Base-by-base conservation (phyloP, 768 basidiomycete species). In the Russula abietina region DNA sequence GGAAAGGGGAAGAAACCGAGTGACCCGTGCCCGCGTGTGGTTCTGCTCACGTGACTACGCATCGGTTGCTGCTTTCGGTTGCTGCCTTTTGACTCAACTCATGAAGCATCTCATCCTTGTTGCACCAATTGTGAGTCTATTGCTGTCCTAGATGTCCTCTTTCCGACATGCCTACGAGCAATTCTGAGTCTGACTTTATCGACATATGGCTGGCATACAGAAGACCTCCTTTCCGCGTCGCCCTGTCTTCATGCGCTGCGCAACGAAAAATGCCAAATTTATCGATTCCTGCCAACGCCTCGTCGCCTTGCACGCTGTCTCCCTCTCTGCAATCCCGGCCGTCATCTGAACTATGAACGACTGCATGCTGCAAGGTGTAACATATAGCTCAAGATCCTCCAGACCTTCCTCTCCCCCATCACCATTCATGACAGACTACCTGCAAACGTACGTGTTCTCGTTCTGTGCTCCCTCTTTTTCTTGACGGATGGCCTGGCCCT, bases 281-380 rank as follows among this genome's bases (percentile, higher is more conserved):
- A 88, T 97, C 49, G 89, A 92, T 45, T 93, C 93, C 0, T 80
- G 97, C 22, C 94, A 97, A 72, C 84, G 95, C 48, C 80, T 98
- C 64, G 93, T 97, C 60, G 80, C 88, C 5, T 81, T 94, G 61
- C 88, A 87, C 73, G 91, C 90, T 22, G 91, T 96, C 2, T 89
- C 88, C 0, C 84, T 88, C 72, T 85, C 83, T 2, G 84, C 86
- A 0, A 87, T 96, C 0, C 85, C 91, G 1, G 73, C 83, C 39
- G 90, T 98, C 56, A 81, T 98, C 68, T 82, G 75, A 50, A 95
- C 89, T 0, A 88, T 99, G 84, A 83, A 79, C 61, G 87, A 91
- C 65, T 92, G 91, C n/a, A 85, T 95, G 78, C 87, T 83, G 32
- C 93, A 96, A 72, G 96, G 93, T 7, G 94, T 98, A 95, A 99